Percentiles rank a stretch among this genome's conserved stretches.
Evolutionary conservation across 2,329 filamentous ascomycete species (phyloP).

Genomic region (Ceratocystis alfenasii): DNA sequence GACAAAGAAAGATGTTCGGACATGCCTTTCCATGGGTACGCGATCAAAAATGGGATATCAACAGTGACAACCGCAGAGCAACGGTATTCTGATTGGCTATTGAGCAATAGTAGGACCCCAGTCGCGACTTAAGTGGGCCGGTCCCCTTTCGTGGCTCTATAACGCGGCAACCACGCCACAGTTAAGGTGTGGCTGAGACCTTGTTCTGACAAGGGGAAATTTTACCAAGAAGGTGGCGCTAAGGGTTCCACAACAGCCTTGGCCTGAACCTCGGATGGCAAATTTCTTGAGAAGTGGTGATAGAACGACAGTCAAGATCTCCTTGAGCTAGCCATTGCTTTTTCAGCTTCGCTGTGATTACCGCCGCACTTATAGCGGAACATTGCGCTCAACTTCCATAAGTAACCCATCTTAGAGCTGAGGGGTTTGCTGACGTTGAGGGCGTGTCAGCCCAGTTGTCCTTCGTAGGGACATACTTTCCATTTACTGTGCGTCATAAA

Average conservation of each 20-base stretch:
- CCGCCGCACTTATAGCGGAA: background rate
- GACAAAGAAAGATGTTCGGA: constrained; percentile 22
- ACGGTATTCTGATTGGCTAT: constrained; percentile 38
- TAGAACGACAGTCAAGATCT: background rate
- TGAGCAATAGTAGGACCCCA: constrained; percentile 9
- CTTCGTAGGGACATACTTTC: constrained; percentile 13
- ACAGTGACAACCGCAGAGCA: constrained; percentile 47
- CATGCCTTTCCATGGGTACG: constrained; percentile 22
- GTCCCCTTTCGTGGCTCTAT: constrained; percentile 7
- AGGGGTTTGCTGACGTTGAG: constrained; percentile 7
- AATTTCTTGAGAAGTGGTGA: constrained; percentile 17
- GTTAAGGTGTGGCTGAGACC: constrained; percentile 12
- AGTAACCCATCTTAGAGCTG: constrained; percentile 2
- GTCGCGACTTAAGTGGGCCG: constrained; percentile 22
- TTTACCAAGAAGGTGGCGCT: constrained; percentile 13
- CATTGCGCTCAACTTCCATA: background rate
- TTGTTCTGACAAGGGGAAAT: background rate
- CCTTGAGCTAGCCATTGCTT: background rate
- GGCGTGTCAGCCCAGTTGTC: constrained; percentile 16
- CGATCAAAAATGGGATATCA: constrained; percentile 29
- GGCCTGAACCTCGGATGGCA: constrained; percentile 4
- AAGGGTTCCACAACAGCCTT: constrained; percentile 16
- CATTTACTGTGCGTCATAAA: constrained; percentile 13
- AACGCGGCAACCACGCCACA: constrained; percentile 15
- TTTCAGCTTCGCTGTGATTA: background rate